These are phyloP conservation scores for Funneliformis caledonium DNA, from an alignment of 371 early-diverging fungal genomes.

Conservation along the genomic window DNA sequence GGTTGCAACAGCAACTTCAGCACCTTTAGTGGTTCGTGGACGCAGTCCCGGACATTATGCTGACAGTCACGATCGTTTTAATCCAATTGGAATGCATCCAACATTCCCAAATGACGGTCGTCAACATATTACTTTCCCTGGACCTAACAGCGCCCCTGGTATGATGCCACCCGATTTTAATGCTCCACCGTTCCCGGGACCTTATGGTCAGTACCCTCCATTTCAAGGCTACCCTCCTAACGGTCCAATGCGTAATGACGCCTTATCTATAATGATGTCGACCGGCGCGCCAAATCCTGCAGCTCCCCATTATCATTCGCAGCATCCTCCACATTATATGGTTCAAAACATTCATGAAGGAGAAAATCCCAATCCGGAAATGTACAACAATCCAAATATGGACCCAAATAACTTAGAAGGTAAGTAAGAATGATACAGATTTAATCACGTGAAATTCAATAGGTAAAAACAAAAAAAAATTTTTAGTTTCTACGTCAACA, in stretches of 20 bases:
- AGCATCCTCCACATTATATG: conserved; percentile 38
- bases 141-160: conserved; percentile 3
- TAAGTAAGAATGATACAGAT: not conserved
- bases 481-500: not conserved
- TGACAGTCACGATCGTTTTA: conserved; percentile 39
- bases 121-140: conserved; percentile 13
- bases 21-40: conserved; percentile 90
- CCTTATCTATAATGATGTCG: conserved; percentile 30
- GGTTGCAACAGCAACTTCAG: conserved; percentile 77
- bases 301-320: conserved; percentile 5
- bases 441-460: not conserved
- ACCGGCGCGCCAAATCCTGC: conserved; percentile 7
- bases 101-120: conserved; percentile 34
- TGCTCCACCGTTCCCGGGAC: conserved; percentile 17
- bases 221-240: not conserved
- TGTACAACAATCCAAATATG: conserved; percentile 17
- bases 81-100: conserved; percentile 38
- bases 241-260: conserved; percentile 29
- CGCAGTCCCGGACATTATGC: conserved; percentile 76
- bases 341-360: conserved; percentile 29
- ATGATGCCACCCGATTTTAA: conserved; percentile 35
- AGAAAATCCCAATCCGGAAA: conserved; percentile 10
- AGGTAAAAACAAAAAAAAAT: not conserved
- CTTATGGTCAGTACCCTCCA: conserved; percentile 28
- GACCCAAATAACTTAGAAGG: conserved; percentile 15